Conservation (phyloP, 768 basidiomycete species). For the Rhodocollybia butyracea region DNA sequence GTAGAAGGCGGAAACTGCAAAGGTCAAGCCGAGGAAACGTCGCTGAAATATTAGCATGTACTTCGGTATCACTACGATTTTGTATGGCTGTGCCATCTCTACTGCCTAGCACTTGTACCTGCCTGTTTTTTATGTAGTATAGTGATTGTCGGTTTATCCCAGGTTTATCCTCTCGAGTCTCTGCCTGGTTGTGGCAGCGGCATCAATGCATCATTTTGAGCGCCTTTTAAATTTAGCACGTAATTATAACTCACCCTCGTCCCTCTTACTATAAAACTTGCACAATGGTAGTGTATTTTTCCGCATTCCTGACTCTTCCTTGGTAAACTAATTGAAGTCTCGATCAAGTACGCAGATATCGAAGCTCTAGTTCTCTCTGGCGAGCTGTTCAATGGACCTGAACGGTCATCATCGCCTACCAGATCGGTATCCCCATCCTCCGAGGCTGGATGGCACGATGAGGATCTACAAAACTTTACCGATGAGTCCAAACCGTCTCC, state of each 20-base stretch:
- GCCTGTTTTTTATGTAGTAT: too few species aligned
- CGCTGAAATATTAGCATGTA: not conserved
- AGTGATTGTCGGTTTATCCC: too few species aligned
- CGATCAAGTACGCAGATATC: slow-evolving; percentile 36
- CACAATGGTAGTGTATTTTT: too few species aligned
- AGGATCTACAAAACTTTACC: slow-evolving; percentile 39
- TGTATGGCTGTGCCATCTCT: too few species aligned
- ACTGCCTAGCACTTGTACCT: too few species aligned
- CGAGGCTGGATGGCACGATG: slow-evolving; percentile 46
- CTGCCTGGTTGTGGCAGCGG: too few species aligned
- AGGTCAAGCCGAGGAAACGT: not conserved
- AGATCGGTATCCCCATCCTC: slow-evolving; percentile 57
- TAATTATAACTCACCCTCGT: too few species aligned
- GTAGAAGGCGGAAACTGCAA: slow-evolving; percentile 1
- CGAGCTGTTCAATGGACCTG: slow-evolving; percentile 57
- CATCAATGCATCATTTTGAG: too few species aligned
- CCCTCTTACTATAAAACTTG: too few species aligned
- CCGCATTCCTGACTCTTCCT: too few species aligned
- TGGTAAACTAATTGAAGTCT: not conserved
- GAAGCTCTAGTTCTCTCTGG: slow-evolving; percentile 78
- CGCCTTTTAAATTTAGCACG: not conserved
- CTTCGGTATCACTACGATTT: too few species aligned
- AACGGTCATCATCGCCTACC: slow-evolving; percentile 58
- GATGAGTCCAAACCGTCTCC: slow-evolving; percentile 11
- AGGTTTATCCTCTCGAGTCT: too few species aligned